Percentiles rank a stretch among this genome's conserved stretches.
These are phyloP conservation scores for Aspergillus novoparasiticus DNA, from an alignment of 2,329 filamentous ascomycete species.

Conservation along the genomic window DNA sequence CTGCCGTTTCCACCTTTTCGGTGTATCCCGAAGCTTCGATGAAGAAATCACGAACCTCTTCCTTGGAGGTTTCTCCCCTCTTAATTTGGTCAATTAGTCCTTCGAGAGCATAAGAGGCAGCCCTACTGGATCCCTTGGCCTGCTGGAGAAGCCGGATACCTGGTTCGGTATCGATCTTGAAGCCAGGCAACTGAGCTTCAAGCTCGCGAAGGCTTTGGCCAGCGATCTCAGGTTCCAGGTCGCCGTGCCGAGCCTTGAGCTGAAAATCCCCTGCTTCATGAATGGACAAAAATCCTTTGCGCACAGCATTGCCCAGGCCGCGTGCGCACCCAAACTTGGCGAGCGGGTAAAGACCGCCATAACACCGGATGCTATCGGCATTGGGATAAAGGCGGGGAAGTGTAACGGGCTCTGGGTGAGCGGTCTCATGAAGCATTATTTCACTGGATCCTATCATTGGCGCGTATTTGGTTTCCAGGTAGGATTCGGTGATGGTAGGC, in stretches of 20 bases:
- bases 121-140: no score
- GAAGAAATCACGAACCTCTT: no score
- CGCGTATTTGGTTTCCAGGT: slow-evolving; percentile 19
- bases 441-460: slow-evolving; percentile 10
- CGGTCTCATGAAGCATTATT: slow-evolving; percentile 17
- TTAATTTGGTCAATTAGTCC: no score
- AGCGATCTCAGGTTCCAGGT: no score
- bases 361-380: slow-evolving; percentile 16
- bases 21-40: not conserved
- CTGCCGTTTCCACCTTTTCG: slow-evolving; percentile 4
- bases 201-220: no score
- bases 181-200: no score
- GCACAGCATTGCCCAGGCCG: slow-evolving; percentile 19
- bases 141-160: no score
- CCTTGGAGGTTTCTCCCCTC: no score
- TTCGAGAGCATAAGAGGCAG: no score
- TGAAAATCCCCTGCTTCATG: no score
- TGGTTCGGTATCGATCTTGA: no score
- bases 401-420: slow-evolving; percentile 20
- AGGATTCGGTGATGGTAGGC: slow-evolving; percentile 17
- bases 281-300: not conserved
- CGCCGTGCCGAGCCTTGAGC: no score
- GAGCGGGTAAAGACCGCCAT: not conserved
- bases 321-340: slow-evolving; percentile 3
- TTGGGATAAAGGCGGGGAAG: slow-evolving; percentile 17